A percentile compares a stretch with the other conserved stretches of the same genome.
These are phyloP conservation scores for Ceratonia siliqua DNA, from an alignment of 306 rosid species.

Conservation along the genomic window DNA sequence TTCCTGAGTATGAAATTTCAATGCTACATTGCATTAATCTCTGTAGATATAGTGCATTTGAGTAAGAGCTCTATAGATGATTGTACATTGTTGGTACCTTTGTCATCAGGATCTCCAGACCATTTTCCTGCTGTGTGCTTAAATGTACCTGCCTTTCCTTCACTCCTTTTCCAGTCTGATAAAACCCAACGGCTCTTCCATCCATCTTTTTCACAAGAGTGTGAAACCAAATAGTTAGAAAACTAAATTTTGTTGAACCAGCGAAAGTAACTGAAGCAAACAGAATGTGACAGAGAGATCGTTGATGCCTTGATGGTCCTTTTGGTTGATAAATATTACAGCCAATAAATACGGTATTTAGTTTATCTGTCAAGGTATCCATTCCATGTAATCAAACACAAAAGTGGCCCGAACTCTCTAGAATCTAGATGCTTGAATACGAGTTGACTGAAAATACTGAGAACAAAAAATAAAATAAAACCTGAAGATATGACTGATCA, in stretches of 20 bases:
- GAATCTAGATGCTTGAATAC: no score
- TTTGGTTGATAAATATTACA: background rate
- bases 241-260: background rate
- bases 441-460: background rate
- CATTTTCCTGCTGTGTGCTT: slow-evolving; percentile 79
- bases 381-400: background rate
- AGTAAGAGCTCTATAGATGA: background rate
- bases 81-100: slow-evolving; percentile 54
- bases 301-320: no score
- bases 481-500: background rate
- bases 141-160: slow-evolving; percentile 78
- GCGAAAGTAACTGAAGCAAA: slow-evolving; percentile 5
- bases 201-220: slow-evolving; percentile 49
- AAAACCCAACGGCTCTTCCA: slow-evolving; percentile 85
- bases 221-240: slow-evolving; percentile 10
- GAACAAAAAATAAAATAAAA: background rate
- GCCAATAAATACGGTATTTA: background rate
- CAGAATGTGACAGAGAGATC: background rate
- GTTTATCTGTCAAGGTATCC: background rate
- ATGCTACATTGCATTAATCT: background rate
- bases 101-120: slow-evolving; percentile 77
- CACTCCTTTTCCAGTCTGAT: slow-evolving; percentile 81
- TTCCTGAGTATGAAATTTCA: background rate
- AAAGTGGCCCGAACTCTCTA: no score
- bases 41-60: background rate